Conservation (phyloP, 2,329 filamentous ascomycete species). For the Pseudocercospora vitis region DNA sequence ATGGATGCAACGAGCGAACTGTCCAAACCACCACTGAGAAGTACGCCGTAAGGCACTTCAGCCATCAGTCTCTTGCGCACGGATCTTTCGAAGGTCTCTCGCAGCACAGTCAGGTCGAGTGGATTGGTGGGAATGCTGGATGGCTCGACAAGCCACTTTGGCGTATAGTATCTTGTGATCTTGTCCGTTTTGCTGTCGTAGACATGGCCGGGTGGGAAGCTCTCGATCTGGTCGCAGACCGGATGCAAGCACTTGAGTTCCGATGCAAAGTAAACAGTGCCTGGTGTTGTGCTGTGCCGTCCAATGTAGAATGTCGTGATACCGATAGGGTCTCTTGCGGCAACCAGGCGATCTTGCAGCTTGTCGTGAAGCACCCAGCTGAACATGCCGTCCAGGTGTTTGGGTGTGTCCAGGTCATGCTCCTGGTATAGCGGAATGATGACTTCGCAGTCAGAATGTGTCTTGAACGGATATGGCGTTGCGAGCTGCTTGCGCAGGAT, state of each 20-base stretch:
- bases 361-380: conserved; percentile 98
- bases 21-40: conserved; percentile 92
- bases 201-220: conserved; percentile 92
- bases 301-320: conserved; percentile 98
- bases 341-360: conserved; percentile 85
- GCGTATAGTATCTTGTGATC: conserved; percentile 85
- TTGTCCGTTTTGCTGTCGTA: conserved; percentile 91
- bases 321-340: conserved; percentile 93
- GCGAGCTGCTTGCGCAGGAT: conserved; percentile 85
- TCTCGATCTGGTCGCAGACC: conserved; percentile 91
- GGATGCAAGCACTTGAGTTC: conserved; percentile 91
- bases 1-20: conserved; percentile 65
- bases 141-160: conserved; percentile 83
- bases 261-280: conserved; percentile 90
- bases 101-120: conserved; percentile 78
- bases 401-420: conserved; percentile 86
- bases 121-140: conserved; percentile 74
- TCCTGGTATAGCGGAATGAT: conserved; percentile 97
- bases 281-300: conserved; percentile 76
- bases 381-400: conserved; percentile 98
- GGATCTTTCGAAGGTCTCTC: conserved; percentile 80
- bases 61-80: conserved; percentile 98
- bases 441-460: conserved; percentile 96
- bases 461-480: conserved; percentile 92
- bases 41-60: conserved; percentile 94